Percentiles rank a stretch among this genome's conserved stretches.
Evolutionary conservation across 257 asterid species (phyloP).

Genomic region (Solanum pennellii): DNA sequence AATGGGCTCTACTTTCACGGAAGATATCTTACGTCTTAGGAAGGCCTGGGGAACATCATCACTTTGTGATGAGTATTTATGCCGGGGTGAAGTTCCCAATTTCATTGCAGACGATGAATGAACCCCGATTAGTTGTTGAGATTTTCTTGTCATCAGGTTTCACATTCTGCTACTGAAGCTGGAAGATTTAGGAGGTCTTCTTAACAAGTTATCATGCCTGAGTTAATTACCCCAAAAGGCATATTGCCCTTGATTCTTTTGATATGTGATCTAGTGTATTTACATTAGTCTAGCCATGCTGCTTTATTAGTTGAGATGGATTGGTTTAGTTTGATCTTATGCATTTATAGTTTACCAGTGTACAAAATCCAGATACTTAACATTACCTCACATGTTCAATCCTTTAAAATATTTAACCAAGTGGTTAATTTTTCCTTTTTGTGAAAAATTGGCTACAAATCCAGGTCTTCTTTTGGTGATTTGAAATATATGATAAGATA

Average conservation of each 20-base stretch:
- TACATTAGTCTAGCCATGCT: background rate
- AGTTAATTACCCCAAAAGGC: background rate
- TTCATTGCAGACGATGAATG: slow-evolving; percentile 76
- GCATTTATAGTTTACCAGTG: background rate
- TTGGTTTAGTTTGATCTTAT: background rate
- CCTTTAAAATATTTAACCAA: background rate
- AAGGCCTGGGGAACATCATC: slow-evolving; percentile 93
- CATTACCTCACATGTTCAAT: background rate
- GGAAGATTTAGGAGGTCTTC: background rate
- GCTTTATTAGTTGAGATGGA: background rate
- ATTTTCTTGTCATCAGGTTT: background rate
- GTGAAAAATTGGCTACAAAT: background rate
- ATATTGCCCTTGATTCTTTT: background rate
- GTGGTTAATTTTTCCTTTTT: background rate
- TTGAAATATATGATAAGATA: background rate
- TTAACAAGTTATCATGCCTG: background rate
- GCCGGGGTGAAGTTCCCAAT: slow-evolving; percentile 72
- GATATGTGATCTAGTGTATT: slow-evolving; percentile 8
- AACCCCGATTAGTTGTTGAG: background rate
- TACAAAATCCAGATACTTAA: background rate
- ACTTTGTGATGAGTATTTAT: slow-evolving; percentile 74
- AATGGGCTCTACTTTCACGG: slow-evolving; percentile 92
- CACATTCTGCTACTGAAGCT: background rate
- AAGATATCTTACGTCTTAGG: slow-evolving; percentile 83
- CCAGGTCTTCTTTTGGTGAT: background rate